Base-by-base conservation (phyloP, 2,329 filamentous ascomycete species). In the Aspergillus sp. region DNA sequence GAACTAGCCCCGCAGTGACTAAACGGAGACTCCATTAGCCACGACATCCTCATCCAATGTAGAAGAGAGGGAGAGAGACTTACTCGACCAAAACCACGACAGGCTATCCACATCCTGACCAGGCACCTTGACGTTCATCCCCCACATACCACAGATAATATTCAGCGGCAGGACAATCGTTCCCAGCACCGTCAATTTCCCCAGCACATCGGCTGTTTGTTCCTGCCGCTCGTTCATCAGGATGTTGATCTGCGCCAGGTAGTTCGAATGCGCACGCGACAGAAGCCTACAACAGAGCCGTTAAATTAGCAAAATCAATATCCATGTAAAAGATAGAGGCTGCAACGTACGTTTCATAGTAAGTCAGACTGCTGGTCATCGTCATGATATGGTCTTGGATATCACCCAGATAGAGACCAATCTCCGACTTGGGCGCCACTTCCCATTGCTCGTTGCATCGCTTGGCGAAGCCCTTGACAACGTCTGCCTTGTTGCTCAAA, bases 311-410 rank as follows among this genome's bases (percentile, higher is more conserved):
- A n/a, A 25, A n/a, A 25, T 62, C 45, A 59, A 66, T 39, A 49
- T 36, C 28, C 28, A 30, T 30, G 3, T 3, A 10, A 10, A 30
- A 30, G 9, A 10, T 8, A 41, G 19, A 15, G 30, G 47, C 25
- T 15, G 32, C 17, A 82, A 82, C 3, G 21, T 23, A 95, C 91
- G 93, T 96, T 78, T 99, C 95, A 72, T 98, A 98, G 74, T 99
- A 95, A 66, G 89, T 90, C 72, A 99, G 79, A 74, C 98, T 99
- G 55, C 90, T 91, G 39, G 94, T 98, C 95, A 99, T 99, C 64
- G 95, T 99, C 69, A 99, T 89, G 69, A 99, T 98, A 75, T 99
- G 95, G 80, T 99, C 95, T 76, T 99, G 95, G 65, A 99, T 99
- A 80, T 99, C 95, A 63, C 95, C 95, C 60, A 99, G 81, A 77